Evolutionary conservation across 768 basidiomycete genomes (phyloP), one percentile per base, ranked within the genome.

Genomic region (Tylopilus sp.): DNA sequence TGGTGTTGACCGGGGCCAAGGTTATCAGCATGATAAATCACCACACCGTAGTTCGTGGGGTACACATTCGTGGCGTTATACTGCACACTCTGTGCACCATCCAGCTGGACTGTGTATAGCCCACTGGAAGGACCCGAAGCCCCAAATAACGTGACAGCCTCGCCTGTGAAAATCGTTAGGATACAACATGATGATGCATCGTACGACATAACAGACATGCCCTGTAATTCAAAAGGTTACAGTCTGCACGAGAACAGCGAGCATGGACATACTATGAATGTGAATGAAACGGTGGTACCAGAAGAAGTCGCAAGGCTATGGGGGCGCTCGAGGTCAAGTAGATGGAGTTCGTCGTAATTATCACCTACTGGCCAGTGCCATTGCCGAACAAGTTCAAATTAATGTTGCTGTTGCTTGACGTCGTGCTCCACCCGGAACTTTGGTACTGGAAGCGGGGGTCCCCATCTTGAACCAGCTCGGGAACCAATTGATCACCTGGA

Each of bases 81-180:
- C 3, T 21, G 51, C 7, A 38, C 40, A 2, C 55, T 26, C 4
- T 55, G 23, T 4, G 59, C 69, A 18, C 65, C 65, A 40, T 75
- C 72, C 40, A 76, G 25, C 50, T 71, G 63, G 20, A 71, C 69
- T 0, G 61, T 57, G 50, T 74, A 77, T 4, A 63, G 61, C 20
- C 71, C 64, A 28, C 66, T 67, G 4, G 55, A 49, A 18, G 73
- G 70, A 18, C 72, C 68, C 1, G 73, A 67, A 10, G 77, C 67
- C 17, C 78, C 75, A 45, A 73, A 79, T 8, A 79, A 44, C 1
- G 72, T 73, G n/a, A 80, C 69, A 12, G 70, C 74, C 51, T 74
- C 73, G 39, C 76, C 79, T 74, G 36, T 22, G 21, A 25, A 15
- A n/a, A 17, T 10, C 15, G 20, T 51, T 6, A 55, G 39, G 35